Base-by-base conservation (phyloP, 148 eudicot species). In the Suaeda aralocaspica region DNA sequence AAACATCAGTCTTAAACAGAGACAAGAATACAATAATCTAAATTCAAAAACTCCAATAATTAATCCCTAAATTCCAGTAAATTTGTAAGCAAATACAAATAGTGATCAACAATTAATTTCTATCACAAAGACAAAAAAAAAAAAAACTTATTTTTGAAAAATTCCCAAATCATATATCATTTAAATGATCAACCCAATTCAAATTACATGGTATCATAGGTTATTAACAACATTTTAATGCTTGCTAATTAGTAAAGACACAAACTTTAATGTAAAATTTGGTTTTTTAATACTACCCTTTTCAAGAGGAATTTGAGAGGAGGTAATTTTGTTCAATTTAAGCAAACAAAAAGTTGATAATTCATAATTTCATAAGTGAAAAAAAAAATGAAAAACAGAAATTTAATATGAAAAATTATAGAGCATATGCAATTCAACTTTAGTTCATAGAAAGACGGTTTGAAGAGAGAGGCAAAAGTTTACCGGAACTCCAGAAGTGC, bases 231-330 rank as follows among this genome's bases (percentile, higher is more conserved):
- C 26, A 52, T 13, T 19, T 26, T 4, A 36, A 41, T 30, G 48
- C 69, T 42, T 51, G 8, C 59, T 10, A 15, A 48, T n/a, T 2
- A 39, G 9, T 21, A 57, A 24, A 74, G 45, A 29, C 44, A 15
- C 49, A 46, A 74, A 65, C 65, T 65, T 64, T 11, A 42, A 45
- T 9, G 19, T 21, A 19, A 26, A 73, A 12, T 12, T 44, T 33
- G 24, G 0, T 33, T 12, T 6, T 29, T 55, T 3, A 36, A 30
- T 4, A 33, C 65, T 2, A 62, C 12, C 59, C 21, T 7, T 19
- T 36, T 28, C 6, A 29, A 45, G 16, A 18, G 29, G 12, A 21
- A 28, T 4, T 6, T 12, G 24, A 56, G 28, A 28, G 18, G 2
- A 59, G 10, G 8, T 25, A 1, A 15, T 4, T 24, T 13, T 19